Conservation (phyloP, 306 rosid genomes). For the Dicorynia guianensis region DNA sequence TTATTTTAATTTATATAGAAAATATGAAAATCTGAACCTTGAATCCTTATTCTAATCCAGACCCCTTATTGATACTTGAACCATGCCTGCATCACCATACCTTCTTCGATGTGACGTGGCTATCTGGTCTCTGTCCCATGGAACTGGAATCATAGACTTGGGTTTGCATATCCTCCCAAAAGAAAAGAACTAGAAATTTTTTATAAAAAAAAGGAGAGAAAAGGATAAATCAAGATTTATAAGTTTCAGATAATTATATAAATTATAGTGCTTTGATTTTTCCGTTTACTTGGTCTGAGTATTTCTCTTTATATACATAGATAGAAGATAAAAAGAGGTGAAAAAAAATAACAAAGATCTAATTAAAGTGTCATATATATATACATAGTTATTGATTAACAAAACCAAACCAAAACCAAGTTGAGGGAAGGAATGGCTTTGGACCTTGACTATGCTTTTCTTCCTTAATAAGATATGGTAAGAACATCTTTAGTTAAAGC, state of each 20-base stretch:
- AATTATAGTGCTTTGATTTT: not conserved
- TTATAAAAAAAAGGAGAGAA: not conserved
- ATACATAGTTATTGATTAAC: constrained; percentile 16
- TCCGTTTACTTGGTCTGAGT: not conserved
- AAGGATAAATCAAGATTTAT: not conserved
- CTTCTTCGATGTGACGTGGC: not conserved
- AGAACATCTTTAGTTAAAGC: constrained; percentile 66
- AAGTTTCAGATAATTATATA: not conserved
- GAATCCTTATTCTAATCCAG: too few species aligned
- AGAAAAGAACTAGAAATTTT: not conserved
- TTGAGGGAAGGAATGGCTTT: constrained; percentile 43
- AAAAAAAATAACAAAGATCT: constrained; percentile 39
- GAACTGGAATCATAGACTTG: not conserved
- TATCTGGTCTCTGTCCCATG: not conserved
- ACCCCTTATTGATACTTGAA: too few species aligned
- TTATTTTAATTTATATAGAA: too few species aligned
- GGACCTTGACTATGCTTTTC: constrained; percentile 86
- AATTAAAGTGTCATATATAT: constrained; percentile 43
- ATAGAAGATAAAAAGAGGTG: constrained; percentile 42
- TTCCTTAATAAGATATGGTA: constrained; percentile 69
- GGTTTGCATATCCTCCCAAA: not conserved
- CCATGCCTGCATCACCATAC: not conserved
- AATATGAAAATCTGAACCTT: too few species aligned
- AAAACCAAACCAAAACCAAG: constrained; percentile 31
- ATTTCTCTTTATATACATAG: constrained; percentile 38